Evolutionary conservation across 2,329 filamentous ascomycete genomes (phyloP).

Genomic region (Colletotrichum destructivum): DNA sequence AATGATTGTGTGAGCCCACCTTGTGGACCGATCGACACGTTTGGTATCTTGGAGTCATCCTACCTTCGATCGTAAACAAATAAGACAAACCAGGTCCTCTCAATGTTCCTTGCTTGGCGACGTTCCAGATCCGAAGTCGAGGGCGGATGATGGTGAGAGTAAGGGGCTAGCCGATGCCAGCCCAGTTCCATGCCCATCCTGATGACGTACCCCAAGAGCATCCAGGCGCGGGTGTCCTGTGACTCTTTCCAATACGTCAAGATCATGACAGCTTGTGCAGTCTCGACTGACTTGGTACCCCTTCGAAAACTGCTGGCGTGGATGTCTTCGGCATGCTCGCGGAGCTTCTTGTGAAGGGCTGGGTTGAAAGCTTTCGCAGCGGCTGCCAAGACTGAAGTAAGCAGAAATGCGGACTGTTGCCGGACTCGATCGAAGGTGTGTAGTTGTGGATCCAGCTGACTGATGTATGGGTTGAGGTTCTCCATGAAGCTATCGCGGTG

Average conservation of each 20-base stretch:
- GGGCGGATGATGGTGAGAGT: conserved; percentile 6
- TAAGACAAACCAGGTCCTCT: conserved; percentile 27
- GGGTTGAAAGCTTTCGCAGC: conserved; percentile 56
- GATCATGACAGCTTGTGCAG: conserved; percentile 56
- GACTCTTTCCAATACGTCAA: conserved; percentile 61
- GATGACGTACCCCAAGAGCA: conserved; percentile 57
- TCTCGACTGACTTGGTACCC: conserved; percentile 55
- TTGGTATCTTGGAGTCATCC: rapidly evolving
- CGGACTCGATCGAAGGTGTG: conserved; percentile 56
- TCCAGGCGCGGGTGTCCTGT: conserved; percentile 57
- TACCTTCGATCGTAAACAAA: conserved; percentile 34
- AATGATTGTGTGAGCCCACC: background rate
- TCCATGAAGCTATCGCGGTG: conserved; percentile 52
- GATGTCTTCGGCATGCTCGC: conserved; percentile 46
- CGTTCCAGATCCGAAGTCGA: background rate
- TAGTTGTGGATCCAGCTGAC: conserved; percentile 55
- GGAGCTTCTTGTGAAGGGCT: conserved; percentile 46
- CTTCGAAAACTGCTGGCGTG: conserved; percentile 49
- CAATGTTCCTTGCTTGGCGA: conserved; percentile 14
- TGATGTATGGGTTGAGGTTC: conserved; percentile 58
- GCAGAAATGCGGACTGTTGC: conserved; percentile 54
- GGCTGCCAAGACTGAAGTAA: conserved; percentile 52
- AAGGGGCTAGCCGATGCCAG: conserved; percentile 51
- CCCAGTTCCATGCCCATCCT: conserved; percentile 58
- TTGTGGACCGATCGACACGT: too few relatives aligned